These are phyloP conservation scores for Colletotrichum orbiculare DNA, from an alignment of 2,329 filamentous ascomycete genomes.

Conservation along the genomic window DNA sequence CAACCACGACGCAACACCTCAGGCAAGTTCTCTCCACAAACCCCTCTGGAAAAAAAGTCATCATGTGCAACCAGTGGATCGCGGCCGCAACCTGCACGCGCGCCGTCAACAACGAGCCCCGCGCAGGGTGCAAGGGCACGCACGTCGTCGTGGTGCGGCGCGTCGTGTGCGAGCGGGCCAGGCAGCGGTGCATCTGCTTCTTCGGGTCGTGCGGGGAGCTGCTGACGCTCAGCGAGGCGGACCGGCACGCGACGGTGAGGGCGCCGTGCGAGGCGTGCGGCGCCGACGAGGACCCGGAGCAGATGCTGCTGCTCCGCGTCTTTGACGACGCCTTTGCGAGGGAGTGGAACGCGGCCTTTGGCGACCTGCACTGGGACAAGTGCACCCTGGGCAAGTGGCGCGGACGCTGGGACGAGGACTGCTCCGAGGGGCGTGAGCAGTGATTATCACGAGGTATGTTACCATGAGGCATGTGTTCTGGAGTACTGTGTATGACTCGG, in stretches of 20 bases:
- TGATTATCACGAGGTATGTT: too few species aligned
- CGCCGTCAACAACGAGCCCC: not conserved
- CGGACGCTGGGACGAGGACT: not conserved
- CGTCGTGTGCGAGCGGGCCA: constrained; percentile 7
- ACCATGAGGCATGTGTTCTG: too few species aligned
- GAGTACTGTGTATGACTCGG: too few species aligned
- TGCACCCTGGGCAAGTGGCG: constrained; percentile 28
- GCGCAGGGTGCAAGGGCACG: constrained; percentile 10
- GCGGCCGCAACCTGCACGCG: constrained; percentile 22
- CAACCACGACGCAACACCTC: too few species aligned
- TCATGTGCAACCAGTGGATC: constrained; percentile 34
- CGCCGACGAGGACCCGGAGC: constrained; percentile 19
- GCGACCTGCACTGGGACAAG: constrained; percentile 2
- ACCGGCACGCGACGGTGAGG: constrained; percentile 5
- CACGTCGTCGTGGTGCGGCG: constrained; percentile 26
- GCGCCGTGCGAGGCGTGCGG: constrained; percentile 23
- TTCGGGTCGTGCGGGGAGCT: constrained; percentile 28
- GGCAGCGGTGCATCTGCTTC: constrained; percentile 21
- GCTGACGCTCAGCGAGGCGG: constrained; percentile 1
- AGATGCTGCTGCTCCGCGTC: constrained; percentile 13
- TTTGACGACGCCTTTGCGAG: constrained; percentile 20
- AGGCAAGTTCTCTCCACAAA: not conserved
- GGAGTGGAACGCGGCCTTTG: constrained; percentile 18
- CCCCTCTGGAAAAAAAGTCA: not conserved
- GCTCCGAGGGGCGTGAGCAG: not conserved